Evolutionary conservation across 108 stramenopile genomes (phyloP), one percentile per base, ranked within the genome.

Genomic region (Pelagomonas calceolata): DNA sequence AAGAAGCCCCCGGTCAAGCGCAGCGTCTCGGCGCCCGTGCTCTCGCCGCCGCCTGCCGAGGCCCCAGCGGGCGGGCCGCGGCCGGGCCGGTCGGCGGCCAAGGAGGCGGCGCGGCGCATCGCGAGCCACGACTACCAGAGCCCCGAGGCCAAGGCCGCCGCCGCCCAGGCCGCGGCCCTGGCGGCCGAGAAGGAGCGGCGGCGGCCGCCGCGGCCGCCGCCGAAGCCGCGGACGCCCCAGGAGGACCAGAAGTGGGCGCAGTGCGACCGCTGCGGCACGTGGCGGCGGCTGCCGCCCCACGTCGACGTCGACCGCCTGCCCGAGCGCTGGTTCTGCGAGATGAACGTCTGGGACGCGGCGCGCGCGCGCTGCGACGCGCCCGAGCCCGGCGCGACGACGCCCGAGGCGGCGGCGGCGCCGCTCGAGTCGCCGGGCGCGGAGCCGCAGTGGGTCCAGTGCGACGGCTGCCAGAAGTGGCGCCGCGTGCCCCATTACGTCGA

Each of bases 401-500:
- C 39, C 9, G 7, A 12, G 7, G 51, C 51, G 51, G 21, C 51
- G 51, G 3, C 7, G 7, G 26, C 21, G 21, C 51, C 51, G 21
- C 10, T 15, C 14, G 14, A 45, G 44, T 10, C 44, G 44, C 14
- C 14, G 44, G 16, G 16, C 10, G 10, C 44, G 44, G 44, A 10
- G 14, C 16, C 16, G 14, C 44, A 45, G 44, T 45, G 44, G 44
- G 44, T 45, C 44, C 44, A 45, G 44, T 45, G 92, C 76, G 92
- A 94, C 46, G 73, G 75, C 15, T 94, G 92, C 75, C 77, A 78
- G 33, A 90, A 94, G 68, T 94, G 92, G 92, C 89, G 92, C 44
- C 78, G 88, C 73, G 76, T 94, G 21, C 90, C 92, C 30, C 74
- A 75, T 39, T 66, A 76, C 51, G 79, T 91, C 33, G 75, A 89